A percentile compares a stretch with the other conserved stretches of the same genome.
Conservation (phyloP, 2,329 filamentous ascomycete genomes). For the Geosmithia flava region DNA sequence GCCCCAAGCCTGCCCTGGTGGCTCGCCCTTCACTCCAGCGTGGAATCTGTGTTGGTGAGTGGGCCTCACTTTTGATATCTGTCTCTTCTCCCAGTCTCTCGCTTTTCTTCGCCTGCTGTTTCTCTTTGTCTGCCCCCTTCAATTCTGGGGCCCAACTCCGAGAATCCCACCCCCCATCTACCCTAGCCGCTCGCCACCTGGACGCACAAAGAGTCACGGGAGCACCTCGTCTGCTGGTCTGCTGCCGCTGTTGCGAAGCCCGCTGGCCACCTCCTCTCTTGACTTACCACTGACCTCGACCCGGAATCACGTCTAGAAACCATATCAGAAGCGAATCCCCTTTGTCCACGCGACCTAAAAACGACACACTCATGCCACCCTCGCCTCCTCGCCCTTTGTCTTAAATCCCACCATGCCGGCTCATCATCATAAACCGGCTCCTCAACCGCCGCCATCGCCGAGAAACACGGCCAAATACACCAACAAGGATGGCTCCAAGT, state of each 20-base stretch:
- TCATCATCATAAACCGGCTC: constrained; percentile 37
- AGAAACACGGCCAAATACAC: constrained; percentile 47
- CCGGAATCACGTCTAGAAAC: background rate
- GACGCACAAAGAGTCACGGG: background rate
- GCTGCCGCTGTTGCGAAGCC: background rate
- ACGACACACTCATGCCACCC: constrained; percentile 13
- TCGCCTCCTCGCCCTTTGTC: constrained; percentile 16
- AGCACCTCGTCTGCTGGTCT: background rate
- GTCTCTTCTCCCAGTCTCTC: background rate
- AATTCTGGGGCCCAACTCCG: background rate
- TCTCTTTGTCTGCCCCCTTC: background rate
- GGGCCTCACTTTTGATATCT: background rate
- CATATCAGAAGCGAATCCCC: background rate
- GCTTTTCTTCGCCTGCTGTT: background rate
- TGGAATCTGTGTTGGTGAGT: background rate
- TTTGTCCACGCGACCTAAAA: background rate
- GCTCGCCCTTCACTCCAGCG: background rate
- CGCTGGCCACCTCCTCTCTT: background rate
- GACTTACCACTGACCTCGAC: background rate
- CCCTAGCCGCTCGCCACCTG: background rate
- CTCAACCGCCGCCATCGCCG: constrained; percentile 37
- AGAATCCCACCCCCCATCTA: background rate
- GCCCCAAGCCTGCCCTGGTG: background rate
- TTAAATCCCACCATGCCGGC: constrained; percentile 33
- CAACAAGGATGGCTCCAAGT: constrained; percentile 58